phyloP scores from a whole-genome alignment of 768 basidiomycete species.

The Mycena maculata region DNA sequence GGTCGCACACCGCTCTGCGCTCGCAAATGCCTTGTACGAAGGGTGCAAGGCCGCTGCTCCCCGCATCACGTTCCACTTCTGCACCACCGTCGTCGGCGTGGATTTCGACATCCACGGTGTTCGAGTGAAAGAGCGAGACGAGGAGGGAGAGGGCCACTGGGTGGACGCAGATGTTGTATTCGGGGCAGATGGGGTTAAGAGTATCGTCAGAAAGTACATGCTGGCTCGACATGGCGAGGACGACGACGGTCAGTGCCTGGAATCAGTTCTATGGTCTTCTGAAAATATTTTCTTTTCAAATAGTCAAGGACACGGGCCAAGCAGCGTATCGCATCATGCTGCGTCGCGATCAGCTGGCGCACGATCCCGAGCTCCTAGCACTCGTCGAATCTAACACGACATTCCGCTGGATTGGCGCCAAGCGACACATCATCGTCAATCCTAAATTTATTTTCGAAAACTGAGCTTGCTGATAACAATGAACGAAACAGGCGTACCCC shows the following conservation, averaged over 20 bases:
- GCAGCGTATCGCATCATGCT: slow-evolving; percentile 54
- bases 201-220: slow-evolving; percentile 44
- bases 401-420: slow-evolving; percentile 52
- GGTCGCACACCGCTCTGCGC: slow-evolving; percentile 49
- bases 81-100: slow-evolving; percentile 39
- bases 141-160: slow-evolving; percentile 35
- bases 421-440: slow-evolving; percentile 47
- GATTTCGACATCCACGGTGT: slow-evolving; percentile 36
- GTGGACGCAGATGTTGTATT: slow-evolving; percentile 49
- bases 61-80: slow-evolving; percentile 44
- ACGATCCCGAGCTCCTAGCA: slow-evolving; percentile 48
- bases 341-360: slow-evolving; percentile 41
- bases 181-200: slow-evolving; percentile 54
- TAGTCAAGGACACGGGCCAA: slow-evolving; percentile 50
- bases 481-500: slow-evolving; percentile 46
- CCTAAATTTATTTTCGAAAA: neutral
- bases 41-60: slow-evolving; percentile 41
- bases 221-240: slow-evolving; percentile 43
- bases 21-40: slow-evolving; percentile 45
- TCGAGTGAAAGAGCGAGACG: slow-evolving; percentile 17
- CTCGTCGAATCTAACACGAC: slow-evolving; percentile 45
- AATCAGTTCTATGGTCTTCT: neutral
- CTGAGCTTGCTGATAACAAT: neutral
- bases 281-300: neutral
- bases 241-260: slow-evolving; percentile 27